These are phyloP conservation scores for Pisolithus tinctorius DNA, from an alignment of 768 basidiomycete genomes.

Conservation along the genomic window DNA sequence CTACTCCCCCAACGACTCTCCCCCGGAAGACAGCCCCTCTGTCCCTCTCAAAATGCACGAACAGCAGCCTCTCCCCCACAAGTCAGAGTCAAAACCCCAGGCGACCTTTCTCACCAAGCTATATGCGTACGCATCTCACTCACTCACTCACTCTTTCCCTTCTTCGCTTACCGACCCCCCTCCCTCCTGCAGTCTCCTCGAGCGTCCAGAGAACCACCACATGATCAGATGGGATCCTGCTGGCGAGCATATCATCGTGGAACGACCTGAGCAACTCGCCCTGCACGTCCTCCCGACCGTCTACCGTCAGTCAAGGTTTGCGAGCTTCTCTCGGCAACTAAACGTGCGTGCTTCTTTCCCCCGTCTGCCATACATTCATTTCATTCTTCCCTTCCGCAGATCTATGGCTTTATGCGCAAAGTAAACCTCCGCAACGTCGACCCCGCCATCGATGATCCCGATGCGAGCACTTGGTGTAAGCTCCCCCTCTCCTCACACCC, in stretches of 20 bases:
- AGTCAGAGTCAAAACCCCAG: slow-evolving; percentile 76
- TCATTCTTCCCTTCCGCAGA: slow-evolving; percentile 41
- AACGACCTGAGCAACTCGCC: slow-evolving; percentile 88
- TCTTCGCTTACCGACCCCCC: slow-evolving; percentile 14
- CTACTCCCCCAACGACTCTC: slow-evolving; percentile 36
- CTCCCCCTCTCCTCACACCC: slow-evolving; percentile 17
- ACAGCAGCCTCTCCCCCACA: slow-evolving; percentile 48
- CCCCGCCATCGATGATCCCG: slow-evolving; percentile 91
- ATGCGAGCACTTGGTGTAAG: slow-evolving; percentile 96
- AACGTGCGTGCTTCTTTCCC: slow-evolving; percentile 60
- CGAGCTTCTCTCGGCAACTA: slow-evolving; percentile 94
- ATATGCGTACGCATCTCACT: slow-evolving; percentile 67
- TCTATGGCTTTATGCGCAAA: slow-evolving; percentile 98
- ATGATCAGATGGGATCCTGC: slow-evolving; percentile 96
- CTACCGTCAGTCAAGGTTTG: slow-evolving; percentile 94
- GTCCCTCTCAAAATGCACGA: slow-evolving; percentile 28
- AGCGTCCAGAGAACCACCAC: slow-evolving; percentile 88
- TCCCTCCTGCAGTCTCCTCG: slow-evolving; percentile 56
- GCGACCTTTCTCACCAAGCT: slow-evolving; percentile 96
- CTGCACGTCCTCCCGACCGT: slow-evolving; percentile 90
- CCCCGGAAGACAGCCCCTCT: slow-evolving; percentile 38
- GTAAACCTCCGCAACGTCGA: slow-evolving; percentile 94
- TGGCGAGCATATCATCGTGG: slow-evolving; percentile 93
- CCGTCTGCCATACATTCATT: slow-evolving; percentile 17
- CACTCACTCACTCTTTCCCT: neutral